Evolutionary conservation across 2,329 filamentous ascomycete species (phyloP), one percentile per base, ranked within the genome.

Genomic region (Fusarium zealandicum): DNA sequence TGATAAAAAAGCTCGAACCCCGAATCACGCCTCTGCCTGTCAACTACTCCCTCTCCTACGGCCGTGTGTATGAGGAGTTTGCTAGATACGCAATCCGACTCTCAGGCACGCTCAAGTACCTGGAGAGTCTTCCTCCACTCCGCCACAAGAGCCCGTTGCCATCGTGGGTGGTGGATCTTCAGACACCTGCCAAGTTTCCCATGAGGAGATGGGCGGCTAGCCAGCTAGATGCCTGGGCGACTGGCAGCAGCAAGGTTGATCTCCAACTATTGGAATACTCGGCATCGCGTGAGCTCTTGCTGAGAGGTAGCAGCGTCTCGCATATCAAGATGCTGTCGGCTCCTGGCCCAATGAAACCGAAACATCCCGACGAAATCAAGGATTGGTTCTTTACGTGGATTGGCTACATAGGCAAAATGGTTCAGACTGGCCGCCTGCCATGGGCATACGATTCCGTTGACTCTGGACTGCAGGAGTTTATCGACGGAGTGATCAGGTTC

Each of bases 81-180:
- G 56, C 52, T 0, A 38, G 36, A 11, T 59, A 52, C 35, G 49
- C 52, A 2, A 59, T 59, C 27, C 22, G 22, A 3, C 40, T 59
- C 20, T 59, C 56, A 5, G 37, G 40, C 4, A 46, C 56, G 3
- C 48, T 57, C 17, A 59, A 59, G 39, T 59, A 57, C 14, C 22
- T 54, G 5, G 56, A 59, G 31, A 54, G 56, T 8, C 48, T 57
- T 2, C 56, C 56, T 1, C 56, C 53, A 5, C 44, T 57, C 3
- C 44, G 37, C 4, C 25, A 30, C 5, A 28, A 37, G 20, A 59
- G 48, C 11, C 32, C 48, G 14, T 20, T 59, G 12, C 53, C 56
- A 4, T 57, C 56, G 2, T 59, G 56, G 56, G 56, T 57, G 9
- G 57, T 59, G 56, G 53, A 59, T 36, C 40, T 59, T 25, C 52